phyloP scores from a whole-genome alignment of 352 stramenopile species.

The Pythium utonaiense region DNA sequence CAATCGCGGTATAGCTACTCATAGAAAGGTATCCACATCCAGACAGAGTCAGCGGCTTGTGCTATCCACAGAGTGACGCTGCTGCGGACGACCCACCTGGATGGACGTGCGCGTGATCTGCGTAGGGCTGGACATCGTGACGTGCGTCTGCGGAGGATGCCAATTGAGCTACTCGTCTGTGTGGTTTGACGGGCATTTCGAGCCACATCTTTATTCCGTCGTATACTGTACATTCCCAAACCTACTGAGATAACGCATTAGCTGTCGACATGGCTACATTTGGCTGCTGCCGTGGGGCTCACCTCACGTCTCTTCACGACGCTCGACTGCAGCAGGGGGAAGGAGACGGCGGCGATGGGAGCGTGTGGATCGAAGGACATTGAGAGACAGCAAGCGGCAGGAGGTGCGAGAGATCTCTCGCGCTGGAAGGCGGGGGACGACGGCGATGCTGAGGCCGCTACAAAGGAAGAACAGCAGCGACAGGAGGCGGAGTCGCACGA shows the following conservation, averaged over 20 bases:
- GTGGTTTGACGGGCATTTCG: constrained; percentile 9
- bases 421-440: constrained; percentile 46
- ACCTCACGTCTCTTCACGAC: background rate
- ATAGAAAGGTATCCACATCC: background rate
- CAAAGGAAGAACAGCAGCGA: background rate
- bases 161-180: constrained; percentile 4
- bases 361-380: constrained; percentile 37
- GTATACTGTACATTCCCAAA: constrained; percentile 5
- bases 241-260: constrained; percentile 5
- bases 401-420: constrained; percentile 25
- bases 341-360: constrained; percentile 39
- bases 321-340: background rate
- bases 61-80: background rate
- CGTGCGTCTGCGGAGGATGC: background rate
- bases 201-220: constrained; percentile 15
- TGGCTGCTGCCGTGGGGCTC: no score
- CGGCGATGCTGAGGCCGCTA: background rate
- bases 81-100: constrained; percentile 33
- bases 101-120: constrained; percentile 74
- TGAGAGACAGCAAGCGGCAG: constrained; percentile 12
- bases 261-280: constrained; percentile 14
- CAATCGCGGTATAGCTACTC: constrained; percentile 80
- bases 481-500: background rate
- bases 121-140: constrained; percentile 30
- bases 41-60: background rate